Percentiles rank a stretch among this genome's conserved stretches.
phyloP scores from a whole-genome alignment of 1,139 yeast genomes.

The Debaryomycetaceae sp. region DNA sequence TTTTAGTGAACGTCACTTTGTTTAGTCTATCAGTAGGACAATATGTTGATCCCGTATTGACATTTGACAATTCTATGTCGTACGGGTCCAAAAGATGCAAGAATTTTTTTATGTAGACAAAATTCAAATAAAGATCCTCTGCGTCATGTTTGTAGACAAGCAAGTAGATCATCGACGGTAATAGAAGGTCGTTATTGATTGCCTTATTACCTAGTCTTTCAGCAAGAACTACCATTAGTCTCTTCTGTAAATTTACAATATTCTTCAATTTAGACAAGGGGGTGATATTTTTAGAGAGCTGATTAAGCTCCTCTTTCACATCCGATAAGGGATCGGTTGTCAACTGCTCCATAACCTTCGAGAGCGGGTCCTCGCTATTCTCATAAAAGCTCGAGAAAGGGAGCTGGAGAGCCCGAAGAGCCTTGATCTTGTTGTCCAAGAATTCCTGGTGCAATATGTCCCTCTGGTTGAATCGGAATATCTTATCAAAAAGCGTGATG shows the following conservation, averaged over 20 bases:
- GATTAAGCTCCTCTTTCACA: constrained; percentile 12
- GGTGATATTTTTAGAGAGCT: constrained; percentile 20
- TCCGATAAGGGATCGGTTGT: constrained; percentile 13
- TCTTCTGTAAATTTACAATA: constrained; percentile 33
- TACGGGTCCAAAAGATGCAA: constrained; percentile 33
- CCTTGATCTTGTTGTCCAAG: constrained; percentile 31
- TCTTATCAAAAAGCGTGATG: constrained; percentile 34
- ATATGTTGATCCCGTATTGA: constrained; percentile 13
- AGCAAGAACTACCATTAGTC: constrained; percentile 23
- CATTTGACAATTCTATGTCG: constrained; percentile 17
- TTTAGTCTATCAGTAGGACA: constrained; percentile 12
- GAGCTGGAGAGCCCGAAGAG: constrained; percentile 22
- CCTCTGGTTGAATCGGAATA: constrained; percentile 37
- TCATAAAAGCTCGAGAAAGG: constrained; percentile 32
- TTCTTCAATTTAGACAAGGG: constrained; percentile 31
- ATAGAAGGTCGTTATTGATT: constrained; percentile 38
- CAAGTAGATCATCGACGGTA: constrained; percentile 39
- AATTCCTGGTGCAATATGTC: constrained; percentile 38
- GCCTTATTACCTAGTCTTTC: constrained; percentile 17
- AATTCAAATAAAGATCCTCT: constrained; percentile 34
- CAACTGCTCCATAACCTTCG: constrained; percentile 16
- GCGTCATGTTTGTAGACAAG: constrained; percentile 24
- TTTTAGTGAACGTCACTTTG: constrained; percentile 3
- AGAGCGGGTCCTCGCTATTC: constrained; percentile 14
- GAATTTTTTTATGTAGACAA: constrained; percentile 37